Conservation (phyloP, 805 yeast species). For the Limtongia smithiae region DNA sequence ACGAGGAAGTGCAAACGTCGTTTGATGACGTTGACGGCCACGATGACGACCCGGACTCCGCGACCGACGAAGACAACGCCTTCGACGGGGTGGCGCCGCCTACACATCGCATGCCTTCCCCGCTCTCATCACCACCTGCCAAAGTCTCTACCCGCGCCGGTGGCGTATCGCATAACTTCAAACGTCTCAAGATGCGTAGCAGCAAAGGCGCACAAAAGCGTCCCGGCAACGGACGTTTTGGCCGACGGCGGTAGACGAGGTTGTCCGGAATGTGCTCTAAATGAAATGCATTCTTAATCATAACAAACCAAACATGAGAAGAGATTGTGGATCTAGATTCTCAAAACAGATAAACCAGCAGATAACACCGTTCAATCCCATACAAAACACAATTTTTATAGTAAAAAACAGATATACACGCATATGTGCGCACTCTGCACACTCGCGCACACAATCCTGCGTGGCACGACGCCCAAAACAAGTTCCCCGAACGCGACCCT, state of each 20-base stretch:
- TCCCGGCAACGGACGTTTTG: neutral
- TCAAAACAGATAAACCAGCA: no score
- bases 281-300: neutral
- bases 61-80: neutral
- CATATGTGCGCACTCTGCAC: no score
- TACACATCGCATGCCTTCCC: no score
- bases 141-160: slow-evolving; percentile 4
- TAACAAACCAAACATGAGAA: slow-evolving; percentile 22
- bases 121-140: no score
- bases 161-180: slow-evolving; percentile 40
- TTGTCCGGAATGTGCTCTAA: neutral
- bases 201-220: neutral
- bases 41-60: neutral
- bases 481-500: no score
- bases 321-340: no score
- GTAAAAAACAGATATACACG: no score
- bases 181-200: slow-evolving; percentile 6
- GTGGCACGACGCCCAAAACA: no score
- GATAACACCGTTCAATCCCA: no score
- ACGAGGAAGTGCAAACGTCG: neutral
- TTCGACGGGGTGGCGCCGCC: neutral
- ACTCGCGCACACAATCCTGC: no score
- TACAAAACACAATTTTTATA: no score
- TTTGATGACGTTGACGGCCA: neutral
- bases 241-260: slow-evolving; percentile 5